Conservation (phyloP, 345 rosid genomes). For the Corchorus olitorius region DNA sequence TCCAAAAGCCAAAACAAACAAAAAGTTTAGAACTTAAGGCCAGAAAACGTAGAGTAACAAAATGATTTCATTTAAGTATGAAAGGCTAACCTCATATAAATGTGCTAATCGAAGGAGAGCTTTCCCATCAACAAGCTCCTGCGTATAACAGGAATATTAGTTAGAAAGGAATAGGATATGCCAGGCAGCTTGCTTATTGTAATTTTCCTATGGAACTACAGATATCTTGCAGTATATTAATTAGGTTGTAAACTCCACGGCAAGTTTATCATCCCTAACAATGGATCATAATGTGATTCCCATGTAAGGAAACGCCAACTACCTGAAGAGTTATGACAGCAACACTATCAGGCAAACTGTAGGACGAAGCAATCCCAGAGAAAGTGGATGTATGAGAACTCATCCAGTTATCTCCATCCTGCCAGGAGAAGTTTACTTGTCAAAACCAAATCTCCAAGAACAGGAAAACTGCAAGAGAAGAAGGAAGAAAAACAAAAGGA, state of each 20-base stretch:
- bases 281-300: not conserved
- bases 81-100: constrained; percentile 66
- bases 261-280: constrained; percentile 6
- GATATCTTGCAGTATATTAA: not conserved
- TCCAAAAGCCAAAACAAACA: not conserved
- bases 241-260: not conserved
- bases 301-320: constrained; percentile 11
- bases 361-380: constrained; percentile 78
- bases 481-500: constrained; percentile 10
- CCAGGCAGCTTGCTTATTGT: not conserved
- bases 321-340: constrained; percentile 90
- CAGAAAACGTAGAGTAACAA: not conserved
- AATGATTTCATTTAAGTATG: constrained; percentile 2
- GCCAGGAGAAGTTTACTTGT: constrained; percentile 17
- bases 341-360: constrained; percentile 76
- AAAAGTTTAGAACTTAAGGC: not conserved
- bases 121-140: constrained; percentile 82
- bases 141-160: constrained; percentile 19
- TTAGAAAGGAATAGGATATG: constrained; percentile 16
- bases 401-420: constrained; percentile 72
- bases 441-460: constrained; percentile 19
- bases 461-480: not conserved
- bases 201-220: not conserved
- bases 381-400: constrained; percentile 59
- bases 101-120: constrained; percentile 89